Base-by-base conservation (phyloP, 306 rosid species). In the Mimosa pudica region DNA sequence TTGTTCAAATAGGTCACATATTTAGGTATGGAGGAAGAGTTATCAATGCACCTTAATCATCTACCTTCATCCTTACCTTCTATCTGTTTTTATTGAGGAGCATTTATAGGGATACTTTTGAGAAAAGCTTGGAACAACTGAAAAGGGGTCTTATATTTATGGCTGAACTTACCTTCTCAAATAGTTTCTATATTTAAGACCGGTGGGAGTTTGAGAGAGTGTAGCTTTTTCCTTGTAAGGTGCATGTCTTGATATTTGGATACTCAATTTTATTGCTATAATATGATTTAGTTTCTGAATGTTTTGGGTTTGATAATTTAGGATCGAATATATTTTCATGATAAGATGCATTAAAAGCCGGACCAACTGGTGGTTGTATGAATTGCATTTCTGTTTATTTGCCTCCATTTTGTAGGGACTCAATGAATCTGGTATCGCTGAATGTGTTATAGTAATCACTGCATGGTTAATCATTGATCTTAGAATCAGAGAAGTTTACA, bases 331-430 rank as follows among this genome's bases (percentile, higher is more conserved):
- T 11, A 4, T 35, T 35, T 13, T 13, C 70, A 9, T 13, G 33
- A 64, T 6, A 64, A 62, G 5, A 4, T 33, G 17, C 35, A 33
- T 13, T 10, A 35, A 64, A 64, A 18, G 1, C 20, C 12, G 68
- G 68, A 62, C n/a, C 70, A 33, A 9, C 45, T 64, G 18, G 70
- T 6, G n/a, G 70, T 6, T 4, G 10, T 13, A 35, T 64, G 45
- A 64, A 64, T 64, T 64, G 13, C 18, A 46, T 36, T 64, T 35
- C 70, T 35, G 24, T 64, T 35, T 35, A 64, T 64, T 64, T 64
- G 5, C 20, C 70, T 35, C 20, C 11, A 13, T 64, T 64, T 64
- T 64, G 17, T 1, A 32, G 70, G 70, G 45, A 64, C 70, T 45
- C 1, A 32, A 33, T 17, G 70, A 63, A 33, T 20, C 45, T 33